Conservation (phyloP, 1,284 basidiomycete species). For the Xanthoconium separans region DNA sequence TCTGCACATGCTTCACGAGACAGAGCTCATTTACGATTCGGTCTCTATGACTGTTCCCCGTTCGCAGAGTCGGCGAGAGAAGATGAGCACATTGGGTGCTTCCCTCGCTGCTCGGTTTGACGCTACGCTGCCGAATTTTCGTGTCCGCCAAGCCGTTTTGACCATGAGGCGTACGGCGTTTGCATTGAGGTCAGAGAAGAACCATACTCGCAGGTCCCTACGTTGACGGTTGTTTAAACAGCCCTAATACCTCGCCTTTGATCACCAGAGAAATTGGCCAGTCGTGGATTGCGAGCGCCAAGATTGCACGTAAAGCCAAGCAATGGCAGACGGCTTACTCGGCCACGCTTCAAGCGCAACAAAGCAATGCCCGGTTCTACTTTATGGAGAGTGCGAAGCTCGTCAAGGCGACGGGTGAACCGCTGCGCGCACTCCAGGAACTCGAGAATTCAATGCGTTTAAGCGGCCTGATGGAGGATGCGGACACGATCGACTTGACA, state of each 20-base stretch:
- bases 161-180: slow-evolving; percentile 90
- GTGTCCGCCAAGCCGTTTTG: slow-evolving; percentile 87
- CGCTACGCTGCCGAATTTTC: slow-evolving; percentile 86
- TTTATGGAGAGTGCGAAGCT: slow-evolving; percentile 95
- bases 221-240: slow-evolving; percentile 16
- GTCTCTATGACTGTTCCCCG: slow-evolving; percentile 36
- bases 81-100: slow-evolving; percentile 25
- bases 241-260: slow-evolving; percentile 33
- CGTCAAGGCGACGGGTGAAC: slow-evolving; percentile 77
- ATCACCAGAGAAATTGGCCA: slow-evolving; percentile 69
- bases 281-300: slow-evolving; percentile 91
- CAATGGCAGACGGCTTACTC: slow-evolving; percentile 98
- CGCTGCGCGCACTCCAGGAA: slow-evolving; percentile 86
- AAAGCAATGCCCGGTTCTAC: slow-evolving; percentile 73
- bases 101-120: slow-evolving; percentile 65
- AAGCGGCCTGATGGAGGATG: slow-evolving; percentile 41
- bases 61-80: slow-evolving; percentile 37
- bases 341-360: slow-evolving; percentile 88
- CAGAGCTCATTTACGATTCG: slow-evolving; percentile 73
- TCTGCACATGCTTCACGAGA: slow-evolving; percentile 87
- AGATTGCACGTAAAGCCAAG: slow-evolving; percentile 92
- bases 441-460: slow-evolving; percentile 76
- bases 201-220: not conserved
- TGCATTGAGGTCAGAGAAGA: slow-evolving; percentile 56
- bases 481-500: slow-evolving; percentile 56